Conservation (phyloP, 805 yeast species). For the Torulaspora quercuum region DNA sequence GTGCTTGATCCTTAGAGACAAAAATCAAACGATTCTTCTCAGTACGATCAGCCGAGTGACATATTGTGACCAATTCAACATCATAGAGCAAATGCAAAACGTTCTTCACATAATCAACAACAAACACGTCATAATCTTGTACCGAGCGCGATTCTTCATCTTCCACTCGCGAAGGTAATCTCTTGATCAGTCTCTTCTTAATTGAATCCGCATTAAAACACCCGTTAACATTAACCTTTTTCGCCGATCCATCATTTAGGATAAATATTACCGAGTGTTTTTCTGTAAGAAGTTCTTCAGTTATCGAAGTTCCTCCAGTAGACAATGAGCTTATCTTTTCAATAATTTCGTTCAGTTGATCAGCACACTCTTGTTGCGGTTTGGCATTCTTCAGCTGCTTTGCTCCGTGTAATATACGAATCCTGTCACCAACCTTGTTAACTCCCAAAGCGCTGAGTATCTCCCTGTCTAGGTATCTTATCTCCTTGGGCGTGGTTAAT, state of each 20-base stretch:
- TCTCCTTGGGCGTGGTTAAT: constrained; percentile 24
- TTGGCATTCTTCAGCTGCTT: constrained; percentile 36
- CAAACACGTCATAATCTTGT: constrained; percentile 57
- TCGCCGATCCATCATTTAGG: constrained; percentile 67
- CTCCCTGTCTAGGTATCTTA: constrained; percentile 47
- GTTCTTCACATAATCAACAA: constrained; percentile 44
- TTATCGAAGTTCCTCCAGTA: constrained; percentile 16
- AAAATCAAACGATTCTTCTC: constrained; percentile 69
- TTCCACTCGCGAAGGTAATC: constrained; percentile 37
- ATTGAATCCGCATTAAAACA: constrained; percentile 80
- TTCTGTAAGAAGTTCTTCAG: constrained; percentile 37
- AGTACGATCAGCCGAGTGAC: constrained; percentile 67
- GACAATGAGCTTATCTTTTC: constrained; percentile 26
- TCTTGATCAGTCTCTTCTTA: constrained; percentile 62
- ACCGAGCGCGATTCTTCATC: constrained; percentile 31
- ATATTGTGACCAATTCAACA: constrained; percentile 75
- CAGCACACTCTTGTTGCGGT: constrained; percentile 12
- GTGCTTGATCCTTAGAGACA: constrained; percentile 60
- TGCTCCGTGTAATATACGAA: constrained; percentile 61
- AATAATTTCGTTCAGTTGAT: constrained; percentile 23
- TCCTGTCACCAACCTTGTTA: constrained; percentile 76
- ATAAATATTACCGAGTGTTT: constrained; percentile 59
- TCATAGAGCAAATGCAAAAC: constrained; percentile 55
- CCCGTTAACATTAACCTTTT: constrained; percentile 66
- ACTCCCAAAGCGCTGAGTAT: constrained; percentile 73